Conservation (phyloP, 2,329 filamentous ascomycete species). For the Ophiostoma perfectum region DNA sequence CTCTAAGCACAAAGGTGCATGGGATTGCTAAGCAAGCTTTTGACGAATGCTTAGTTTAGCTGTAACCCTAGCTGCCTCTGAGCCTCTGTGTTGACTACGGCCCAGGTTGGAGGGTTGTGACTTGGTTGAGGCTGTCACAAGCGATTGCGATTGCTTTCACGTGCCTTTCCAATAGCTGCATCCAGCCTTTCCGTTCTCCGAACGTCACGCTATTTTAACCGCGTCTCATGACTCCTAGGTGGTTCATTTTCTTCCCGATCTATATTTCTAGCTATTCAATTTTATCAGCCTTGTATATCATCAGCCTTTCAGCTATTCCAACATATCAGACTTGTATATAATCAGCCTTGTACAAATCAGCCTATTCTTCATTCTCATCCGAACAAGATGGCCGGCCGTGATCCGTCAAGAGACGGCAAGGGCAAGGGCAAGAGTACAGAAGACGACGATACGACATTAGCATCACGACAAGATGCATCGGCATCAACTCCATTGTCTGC, state of each 20-base stretch:
- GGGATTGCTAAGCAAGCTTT: neutral
- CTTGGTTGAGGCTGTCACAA: neutral
- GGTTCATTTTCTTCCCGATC: too few species aligned
- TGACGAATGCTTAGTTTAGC: neutral
- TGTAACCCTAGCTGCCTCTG: neutral
- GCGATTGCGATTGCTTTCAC: conserved; percentile 3
- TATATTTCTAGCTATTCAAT: neutral
- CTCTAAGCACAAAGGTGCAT: too few species aligned
- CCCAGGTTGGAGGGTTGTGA: neutral
- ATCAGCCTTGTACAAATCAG: neutral
- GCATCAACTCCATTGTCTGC: neutral
- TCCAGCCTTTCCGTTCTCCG: conserved; percentile 2
- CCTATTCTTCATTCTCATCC: neutral
- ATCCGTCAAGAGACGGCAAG: neutral
- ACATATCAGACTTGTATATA: neutral
- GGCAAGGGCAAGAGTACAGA: conserved; percentile 19
- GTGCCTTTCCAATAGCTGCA: neutral
- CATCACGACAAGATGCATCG: neutral
- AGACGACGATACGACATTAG: neutral
- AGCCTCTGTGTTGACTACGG: neutral
- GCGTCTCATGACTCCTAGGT: too few species aligned
- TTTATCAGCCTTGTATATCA: neutral
- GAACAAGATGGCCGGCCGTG: conserved; percentile 7
- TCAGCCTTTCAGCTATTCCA: neutral
- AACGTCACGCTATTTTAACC: conserved; percentile 1